A percentile compares a stretch with the other conserved stretches of the same genome.
These are phyloP conservation scores for Cercospora canescens DNA, from an alignment of 2,329 filamentous ascomycete species.

Conservation along the genomic window DNA sequence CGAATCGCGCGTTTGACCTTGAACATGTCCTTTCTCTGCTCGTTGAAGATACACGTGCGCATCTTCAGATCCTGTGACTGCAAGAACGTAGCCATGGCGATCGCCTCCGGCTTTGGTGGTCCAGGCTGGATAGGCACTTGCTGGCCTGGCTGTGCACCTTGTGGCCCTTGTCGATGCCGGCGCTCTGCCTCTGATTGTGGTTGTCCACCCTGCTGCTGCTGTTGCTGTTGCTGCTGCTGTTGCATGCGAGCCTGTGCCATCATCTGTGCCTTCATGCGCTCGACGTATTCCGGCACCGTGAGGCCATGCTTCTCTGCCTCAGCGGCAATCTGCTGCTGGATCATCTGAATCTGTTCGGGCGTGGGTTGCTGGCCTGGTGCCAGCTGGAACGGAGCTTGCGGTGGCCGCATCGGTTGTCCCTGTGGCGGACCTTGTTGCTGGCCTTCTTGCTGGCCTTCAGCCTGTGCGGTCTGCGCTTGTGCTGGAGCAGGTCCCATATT, in stretches of 20 bases:
- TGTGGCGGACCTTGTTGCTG: not conserved
- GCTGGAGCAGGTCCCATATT: not conserved
- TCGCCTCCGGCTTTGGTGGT: conserved; percentile 82
- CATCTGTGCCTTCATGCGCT: conserved; percentile 53
- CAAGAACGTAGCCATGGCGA: conserved; percentile 88
- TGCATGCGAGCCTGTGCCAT: conserved; percentile 57
- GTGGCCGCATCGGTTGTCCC: conserved; percentile 5
- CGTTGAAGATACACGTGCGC: conserved; percentile 88
- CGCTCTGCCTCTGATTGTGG: conserved; percentile 27
- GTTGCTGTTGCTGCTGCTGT: conserved; percentile 33
- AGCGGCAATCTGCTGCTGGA: conserved; percentile 78
- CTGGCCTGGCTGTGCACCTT: conserved; percentile 49
- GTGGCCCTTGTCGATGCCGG: conserved; percentile 37
- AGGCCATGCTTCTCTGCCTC: conserved; percentile 85
- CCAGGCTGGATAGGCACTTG: conserved; percentile 71
- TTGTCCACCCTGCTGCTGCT: conserved; percentile 32
- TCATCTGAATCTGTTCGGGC: conserved; percentile 80
- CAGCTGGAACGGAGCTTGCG: conserved; percentile 12
- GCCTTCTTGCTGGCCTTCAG: not conserved
- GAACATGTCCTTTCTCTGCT: conserved; percentile 98
- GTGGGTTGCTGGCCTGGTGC: conserved; percentile 58
- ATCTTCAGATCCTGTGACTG: conserved; percentile 81
- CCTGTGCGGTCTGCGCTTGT: not conserved
- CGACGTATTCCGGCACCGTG: conserved; percentile 80
- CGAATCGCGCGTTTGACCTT: conserved; percentile 95